Percentiles rank a stretch among this genome's conserved stretches.
Evolutionary conservation across 345 rosid genomes (phyloP).

Genomic region (Eutrema japonicum): DNA sequence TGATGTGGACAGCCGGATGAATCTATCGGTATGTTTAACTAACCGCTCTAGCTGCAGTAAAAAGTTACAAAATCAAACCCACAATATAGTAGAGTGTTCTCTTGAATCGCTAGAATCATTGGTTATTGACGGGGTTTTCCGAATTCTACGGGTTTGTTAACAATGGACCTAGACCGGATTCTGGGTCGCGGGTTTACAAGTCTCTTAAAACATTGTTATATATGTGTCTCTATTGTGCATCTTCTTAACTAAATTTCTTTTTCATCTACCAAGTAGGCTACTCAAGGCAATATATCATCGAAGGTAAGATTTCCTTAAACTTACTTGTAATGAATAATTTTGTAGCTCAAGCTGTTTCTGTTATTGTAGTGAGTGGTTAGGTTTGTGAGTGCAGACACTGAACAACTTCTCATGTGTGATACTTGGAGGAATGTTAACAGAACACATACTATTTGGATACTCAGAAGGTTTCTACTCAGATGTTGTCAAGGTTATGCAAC

Average conservation of each 20-base stretch:
- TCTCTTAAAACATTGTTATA: background rate
- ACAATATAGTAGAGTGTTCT: background rate
- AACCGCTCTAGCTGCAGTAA: constrained; percentile 2
- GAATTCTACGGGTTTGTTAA: background rate
- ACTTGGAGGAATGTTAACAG: constrained; percentile 63
- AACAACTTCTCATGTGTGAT: constrained; percentile 55
- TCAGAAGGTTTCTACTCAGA: constrained; percentile 59
- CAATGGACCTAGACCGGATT: background rate
- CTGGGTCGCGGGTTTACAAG: background rate
- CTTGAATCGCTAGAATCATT: background rate
- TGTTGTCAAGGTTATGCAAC: constrained; percentile 47
- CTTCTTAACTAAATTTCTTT: background rate
- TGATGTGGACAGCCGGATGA: background rate
- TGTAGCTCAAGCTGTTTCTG: background rate
- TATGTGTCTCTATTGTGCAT: background rate
- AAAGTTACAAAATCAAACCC: background rate
- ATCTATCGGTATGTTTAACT: constrained; percentile 15
- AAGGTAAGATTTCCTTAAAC: constrained; percentile 42
- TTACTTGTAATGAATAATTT: background rate
- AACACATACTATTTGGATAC: constrained; percentile 51
- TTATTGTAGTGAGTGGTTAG: background rate
- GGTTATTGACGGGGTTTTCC: background rate
- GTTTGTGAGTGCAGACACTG: constrained; percentile 27
- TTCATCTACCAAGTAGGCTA: constrained; percentile 35
- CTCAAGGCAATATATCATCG: constrained; percentile 48